A percentile compares a stretch with the other conserved stretches of the same genome.
Conservation (phyloP, 1,284 basidiomycete species). For the Moniliella sp. region DNA sequence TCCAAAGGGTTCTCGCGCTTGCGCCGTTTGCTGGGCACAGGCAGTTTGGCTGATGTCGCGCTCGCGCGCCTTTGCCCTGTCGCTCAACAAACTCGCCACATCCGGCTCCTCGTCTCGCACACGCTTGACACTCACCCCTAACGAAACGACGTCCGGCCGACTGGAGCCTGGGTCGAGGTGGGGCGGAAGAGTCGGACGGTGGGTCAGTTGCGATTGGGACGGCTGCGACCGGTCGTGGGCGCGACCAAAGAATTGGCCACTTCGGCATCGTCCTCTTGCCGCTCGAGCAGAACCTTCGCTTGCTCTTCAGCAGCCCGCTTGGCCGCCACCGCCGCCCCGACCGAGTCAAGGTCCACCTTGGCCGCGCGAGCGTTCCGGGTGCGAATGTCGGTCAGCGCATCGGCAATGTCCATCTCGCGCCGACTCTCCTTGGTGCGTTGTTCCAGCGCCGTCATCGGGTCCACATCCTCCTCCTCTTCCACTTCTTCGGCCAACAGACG, state of each 20-base stretch:
- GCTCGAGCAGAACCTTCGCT: conserved; percentile 71
- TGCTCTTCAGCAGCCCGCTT: conserved; percentile 45
- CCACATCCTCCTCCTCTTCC: conserved; percentile 47
- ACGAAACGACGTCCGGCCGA: too few species aligned
- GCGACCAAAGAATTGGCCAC: conserved; percentile 64
- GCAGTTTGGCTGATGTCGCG: background rate
- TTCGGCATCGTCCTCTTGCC: too few species aligned
- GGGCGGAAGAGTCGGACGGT: background rate
- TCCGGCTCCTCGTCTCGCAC: background rate
- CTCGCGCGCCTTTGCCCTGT: background rate
- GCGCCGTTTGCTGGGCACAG: background rate
- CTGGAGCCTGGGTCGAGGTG: too few species aligned
- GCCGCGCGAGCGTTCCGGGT: conserved; percentile 79
- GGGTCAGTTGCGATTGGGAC: background rate
- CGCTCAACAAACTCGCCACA: background rate
- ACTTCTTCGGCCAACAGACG: conserved; percentile 8
- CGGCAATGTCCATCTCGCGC: conserved; percentile 92
- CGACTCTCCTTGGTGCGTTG: conserved; percentile 72
- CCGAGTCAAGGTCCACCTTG: conserved; percentile 37
- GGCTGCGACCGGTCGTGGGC: conserved; percentile 34
- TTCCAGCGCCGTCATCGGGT: conserved; percentile 90
- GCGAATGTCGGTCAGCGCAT: conserved; percentile 80
- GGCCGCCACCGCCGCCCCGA: too few species aligned
- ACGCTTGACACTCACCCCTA: background rate
- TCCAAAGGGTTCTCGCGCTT: background rate